Base-by-base conservation (phyloP, 106 monocot species). In the Agapanthus africanus region DNA sequence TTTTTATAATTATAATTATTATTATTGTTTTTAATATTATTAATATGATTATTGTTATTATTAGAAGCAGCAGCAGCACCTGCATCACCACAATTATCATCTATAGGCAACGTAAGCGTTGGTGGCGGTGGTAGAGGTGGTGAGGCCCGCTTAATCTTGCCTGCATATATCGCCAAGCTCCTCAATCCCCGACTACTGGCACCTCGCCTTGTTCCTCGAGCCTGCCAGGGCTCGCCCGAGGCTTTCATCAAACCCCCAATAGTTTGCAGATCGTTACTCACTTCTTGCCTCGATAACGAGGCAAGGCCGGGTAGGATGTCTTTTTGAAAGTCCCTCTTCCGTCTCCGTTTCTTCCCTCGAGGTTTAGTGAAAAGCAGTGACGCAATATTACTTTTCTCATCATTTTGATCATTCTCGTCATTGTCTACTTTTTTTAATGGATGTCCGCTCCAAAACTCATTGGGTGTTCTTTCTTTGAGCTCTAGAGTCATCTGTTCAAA, bases 311-410 rank as follows among this genome's bases (percentile, higher is more conserved):
- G 92, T 19, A 93, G 81, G 6, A 88, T 75, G 59, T 93, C 92
- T 74, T 83, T 93, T 74, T 85, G 92, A 37, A 93, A 93, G 64
- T 88, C 83, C 50, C 77, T 82, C 51, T 51, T 70, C 74, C 85
- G 88, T 36, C 81, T 69, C 63, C 83, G 69, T 50, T 71, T 80
- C 59, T 78, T 82, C 60, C 76, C 78, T 57, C 77, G 65, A 54
- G 74, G 70, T 51, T 27, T 84, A 7, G 67, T 68, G 10, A 83
- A 68, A 9, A 85, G 64, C 22, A 78, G 21, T 2, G 75, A 62
- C 26, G 78, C 54, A 9, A 69, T 52, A 56, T 67, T 10, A 35
- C 64, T 25, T 26, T 19, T 62, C n/a, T n/a, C n/a, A n/a, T n/a
- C n/a, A 23, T 57, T 33, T 41, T 47, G 31, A n/a, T 19, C 22